Evolutionary conservation across 2,329 filamentous ascomycete genomes (phyloP).

Genomic region (Fusarium anthophilum): DNA sequence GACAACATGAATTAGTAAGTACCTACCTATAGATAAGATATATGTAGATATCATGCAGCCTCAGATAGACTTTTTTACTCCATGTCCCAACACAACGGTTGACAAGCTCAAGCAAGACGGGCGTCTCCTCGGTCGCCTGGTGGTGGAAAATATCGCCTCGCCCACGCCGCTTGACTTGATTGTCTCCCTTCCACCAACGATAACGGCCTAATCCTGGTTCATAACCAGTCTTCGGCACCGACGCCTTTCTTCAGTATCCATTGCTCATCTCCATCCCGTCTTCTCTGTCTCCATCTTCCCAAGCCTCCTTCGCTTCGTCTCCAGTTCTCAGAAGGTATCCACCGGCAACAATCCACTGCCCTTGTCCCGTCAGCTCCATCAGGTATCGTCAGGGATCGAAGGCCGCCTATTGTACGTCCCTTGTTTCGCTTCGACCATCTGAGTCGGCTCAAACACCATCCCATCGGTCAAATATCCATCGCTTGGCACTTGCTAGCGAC

Average conservation of each 20-base stretch:
- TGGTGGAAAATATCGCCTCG: constrained; percentile 45
- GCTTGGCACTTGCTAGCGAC: constrained; percentile 39
- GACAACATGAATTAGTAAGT: neutral
- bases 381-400: constrained; percentile 38
- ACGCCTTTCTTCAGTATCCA: neutral
- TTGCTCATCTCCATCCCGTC: neutral
- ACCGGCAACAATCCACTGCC: neutral
- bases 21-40: constrained; percentile 1
- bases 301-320: neutral
- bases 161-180: constrained; percentile 28
- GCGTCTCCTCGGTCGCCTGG: constrained; percentile 33
- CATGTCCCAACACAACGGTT: constrained; percentile 23
- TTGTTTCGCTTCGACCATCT: constrained; percentile 41
- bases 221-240: constrained; percentile 16
- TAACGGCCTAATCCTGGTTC: constrained; percentile 33
- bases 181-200: constrained; percentile 44
- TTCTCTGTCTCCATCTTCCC: neutral
- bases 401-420: constrained; percentile 25
- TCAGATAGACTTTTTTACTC: neutral
- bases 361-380: constrained; percentile 32
- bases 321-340: neutral
- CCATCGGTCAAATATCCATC: constrained; percentile 44
- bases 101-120: constrained; percentile 10
- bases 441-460: constrained; percentile 39
- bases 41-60: neutral